Evolutionary conservation across 106 monocot genomes (phyloP).

Genomic region (Dioscorea dumetorum): DNA sequence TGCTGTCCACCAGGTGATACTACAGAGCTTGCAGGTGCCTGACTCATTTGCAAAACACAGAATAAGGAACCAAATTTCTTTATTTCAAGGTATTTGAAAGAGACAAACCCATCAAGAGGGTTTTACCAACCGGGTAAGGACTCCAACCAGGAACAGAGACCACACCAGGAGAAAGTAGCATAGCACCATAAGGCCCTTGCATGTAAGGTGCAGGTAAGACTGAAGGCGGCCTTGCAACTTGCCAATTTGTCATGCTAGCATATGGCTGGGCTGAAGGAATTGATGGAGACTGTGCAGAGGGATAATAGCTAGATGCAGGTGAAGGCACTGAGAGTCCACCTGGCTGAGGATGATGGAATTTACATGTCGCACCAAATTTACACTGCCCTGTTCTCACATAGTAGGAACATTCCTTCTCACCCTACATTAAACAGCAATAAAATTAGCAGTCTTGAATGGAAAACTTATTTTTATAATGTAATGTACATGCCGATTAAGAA

Average conservation of each 20-base stretch:
- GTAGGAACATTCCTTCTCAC: conserved; percentile 81
- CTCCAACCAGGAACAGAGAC: conserved; percentile 68
- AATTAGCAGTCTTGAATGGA: too few species aligned
- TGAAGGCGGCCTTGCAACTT: conserved; percentile 50
- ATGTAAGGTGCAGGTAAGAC: conserved; percentile 51
- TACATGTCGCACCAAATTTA: conserved; percentile 87
- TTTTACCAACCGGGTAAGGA: conserved; percentile 69
- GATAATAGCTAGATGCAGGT: conserved; percentile 54
- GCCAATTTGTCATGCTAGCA: conserved; percentile 40
- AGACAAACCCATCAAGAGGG: neutral
- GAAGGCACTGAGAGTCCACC: conserved; percentile 29
- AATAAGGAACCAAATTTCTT: neutral
- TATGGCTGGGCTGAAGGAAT: conserved; percentile 43
- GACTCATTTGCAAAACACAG: conserved; percentile 11
- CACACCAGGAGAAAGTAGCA: conserved; percentile 58
- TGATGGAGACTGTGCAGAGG: conserved; percentile 37
- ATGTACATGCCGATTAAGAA: neutral
- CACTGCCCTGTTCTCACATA: conserved; percentile 79
- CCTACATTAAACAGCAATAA: conserved; percentile 24
- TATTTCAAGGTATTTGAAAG: neutral
- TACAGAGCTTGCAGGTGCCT: conserved; percentile 41
- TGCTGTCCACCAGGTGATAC: conserved; percentile 47
- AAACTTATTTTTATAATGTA: too few species aligned
- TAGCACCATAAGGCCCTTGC: conserved; percentile 60
- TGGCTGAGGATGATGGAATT: conserved; percentile 82